phyloP scores from a whole-genome alignment of 1,139 yeast species.

The Wickerhamomyces sp. region DNA sequence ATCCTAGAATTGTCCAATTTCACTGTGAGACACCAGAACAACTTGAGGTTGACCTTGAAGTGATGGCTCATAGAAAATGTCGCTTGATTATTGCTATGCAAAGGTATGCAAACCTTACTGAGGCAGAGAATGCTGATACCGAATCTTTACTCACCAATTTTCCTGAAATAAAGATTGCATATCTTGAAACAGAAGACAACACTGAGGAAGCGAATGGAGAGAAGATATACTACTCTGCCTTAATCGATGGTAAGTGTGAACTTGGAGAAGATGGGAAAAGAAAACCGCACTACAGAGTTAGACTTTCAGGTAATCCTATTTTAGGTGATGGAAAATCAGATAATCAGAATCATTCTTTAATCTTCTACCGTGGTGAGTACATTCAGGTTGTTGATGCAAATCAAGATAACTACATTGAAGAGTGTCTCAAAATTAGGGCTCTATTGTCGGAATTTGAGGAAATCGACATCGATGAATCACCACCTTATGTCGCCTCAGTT shows the following conservation, averaged over 20 bases:
- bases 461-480: constrained; percentile 27
- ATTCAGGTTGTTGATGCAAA: constrained; percentile 86
- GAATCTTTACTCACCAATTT: constrained; percentile 53
- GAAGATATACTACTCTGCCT: constrained; percentile 49
- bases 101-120: constrained; percentile 44
- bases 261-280: constrained; percentile 38
- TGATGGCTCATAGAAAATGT: constrained; percentile 60
- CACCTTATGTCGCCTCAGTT: constrained; percentile 45
- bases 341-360: constrained; percentile 74
- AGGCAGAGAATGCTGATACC: constrained; percentile 49
- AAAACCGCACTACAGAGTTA: constrained; percentile 47
- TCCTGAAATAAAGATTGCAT: constrained; percentile 58
- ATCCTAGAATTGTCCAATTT: constrained; percentile 39
- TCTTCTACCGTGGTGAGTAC: constrained; percentile 80
- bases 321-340: constrained; percentile 90
- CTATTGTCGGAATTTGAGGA: constrained; percentile 79
- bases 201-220: constrained; percentile 29
- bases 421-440: constrained; percentile 75
- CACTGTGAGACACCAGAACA: constrained; percentile 32
- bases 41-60: constrained; percentile 38
- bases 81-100: constrained; percentile 70
- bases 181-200: constrained; percentile 44
- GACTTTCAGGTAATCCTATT: constrained; percentile 79
- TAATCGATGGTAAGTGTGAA: constrained; percentile 49
- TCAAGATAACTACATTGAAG: constrained; percentile 83